phyloP scores from a whole-genome alignment of 495 filamentous ascomycete genomes.

The Darksidea phi region DNA sequence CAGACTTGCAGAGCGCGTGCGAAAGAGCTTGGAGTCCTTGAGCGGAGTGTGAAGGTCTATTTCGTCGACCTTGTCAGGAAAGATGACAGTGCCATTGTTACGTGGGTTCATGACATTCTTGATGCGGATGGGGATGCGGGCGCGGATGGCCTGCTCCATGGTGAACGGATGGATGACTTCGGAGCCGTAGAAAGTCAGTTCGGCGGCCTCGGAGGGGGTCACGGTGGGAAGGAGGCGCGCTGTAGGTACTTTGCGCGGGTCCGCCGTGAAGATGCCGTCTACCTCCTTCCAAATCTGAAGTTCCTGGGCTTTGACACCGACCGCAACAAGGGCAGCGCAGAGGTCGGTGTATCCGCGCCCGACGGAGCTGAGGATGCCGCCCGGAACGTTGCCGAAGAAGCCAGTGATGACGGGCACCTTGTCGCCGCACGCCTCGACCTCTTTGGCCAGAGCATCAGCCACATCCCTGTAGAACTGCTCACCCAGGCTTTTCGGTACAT shows the following conservation, averaged over 20 bases:
- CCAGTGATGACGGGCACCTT: slow-evolving; percentile 46
- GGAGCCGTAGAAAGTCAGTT: slow-evolving; percentile 56
- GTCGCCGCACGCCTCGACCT: slow-evolving; percentile 66
- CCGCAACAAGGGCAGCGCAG: slow-evolving; percentile 52
- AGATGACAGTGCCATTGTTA: slow-evolving; percentile 83
- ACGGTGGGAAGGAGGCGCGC: slow-evolving; percentile 52
- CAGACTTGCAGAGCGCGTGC: slow-evolving; percentile 38
- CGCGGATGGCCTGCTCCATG: slow-evolving; percentile 96
- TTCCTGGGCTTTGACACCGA: slow-evolving; percentile 50
- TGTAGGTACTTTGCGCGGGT: slow-evolving; percentile 55
- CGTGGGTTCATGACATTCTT: slow-evolving; percentile 97
- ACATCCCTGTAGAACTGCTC: slow-evolving; percentile 78
- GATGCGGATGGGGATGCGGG: slow-evolving; percentile 89
- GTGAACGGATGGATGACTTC: slow-evolving; percentile 95
- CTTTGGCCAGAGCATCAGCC: slow-evolving; percentile 61
- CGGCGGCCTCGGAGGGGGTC: slow-evolving; percentile 54
- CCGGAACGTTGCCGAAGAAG: slow-evolving; percentile 53
- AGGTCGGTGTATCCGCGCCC: slow-evolving; percentile 56
- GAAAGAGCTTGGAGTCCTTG: slow-evolving; percentile 45
- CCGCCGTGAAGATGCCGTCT: slow-evolving; percentile 59
- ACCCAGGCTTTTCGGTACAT: slow-evolving; percentile 58
- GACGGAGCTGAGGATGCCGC: slow-evolving; percentile 49
- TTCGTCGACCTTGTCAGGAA: slow-evolving; percentile 50
- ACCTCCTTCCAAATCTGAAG: slow-evolving; percentile 60
- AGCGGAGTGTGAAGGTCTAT: slow-evolving; percentile 49